Base-by-base conservation (phyloP, 495 filamentous ascomycete genomes). In the Xylaria castorea region DNA sequence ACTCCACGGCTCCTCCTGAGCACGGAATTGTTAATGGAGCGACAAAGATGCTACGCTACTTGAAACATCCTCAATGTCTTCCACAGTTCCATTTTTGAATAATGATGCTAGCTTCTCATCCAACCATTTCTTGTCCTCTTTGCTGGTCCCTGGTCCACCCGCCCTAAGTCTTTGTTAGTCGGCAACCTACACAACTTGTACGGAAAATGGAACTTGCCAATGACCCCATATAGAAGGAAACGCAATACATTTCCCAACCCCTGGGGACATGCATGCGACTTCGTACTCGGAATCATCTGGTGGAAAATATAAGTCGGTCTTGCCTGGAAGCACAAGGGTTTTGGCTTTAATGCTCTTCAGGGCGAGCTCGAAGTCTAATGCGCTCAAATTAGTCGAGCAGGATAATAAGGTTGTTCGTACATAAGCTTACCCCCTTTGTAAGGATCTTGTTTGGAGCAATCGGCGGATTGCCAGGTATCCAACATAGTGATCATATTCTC, bases 251-350 rank as follows among this genome's bases (percentile, higher is more conserved):
- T 86, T 83, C 12, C 91, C 91, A 69, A 91, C 78, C 0, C 89
- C 90, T 1, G 86, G 82, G 42, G 78, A 82, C 91, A 92, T 92
- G 67, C 86, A 87, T 51, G 81, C 81, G 44, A 92, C 89, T 74
- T 93, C 91, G 75, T 89, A 89, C 72, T 90, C 87, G 0, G 90
- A 92, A 68, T 93, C 91, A 74, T 92, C 90, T 1, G 91, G 89
- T 83, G 91, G 90, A 77, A 94, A 94, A 75, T 94, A 94, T 6
- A 93, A 81, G 76, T 94, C 92, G 0, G 91, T 92, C 76, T 92
- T 87, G 7, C 81, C 77, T 1, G 91, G 91, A 9, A 93, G 75
- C 11, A 93, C 89, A 34, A 93, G 78, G 0, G 87, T 87, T 73
- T 90, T 91, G 7, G 90, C 91, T 77, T 90, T 90, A 75, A 92